These are phyloP conservation scores for Penicillium sp. DNA, from an alignment of 2,329 filamentous ascomycete species.

Conservation along the genomic window DNA sequence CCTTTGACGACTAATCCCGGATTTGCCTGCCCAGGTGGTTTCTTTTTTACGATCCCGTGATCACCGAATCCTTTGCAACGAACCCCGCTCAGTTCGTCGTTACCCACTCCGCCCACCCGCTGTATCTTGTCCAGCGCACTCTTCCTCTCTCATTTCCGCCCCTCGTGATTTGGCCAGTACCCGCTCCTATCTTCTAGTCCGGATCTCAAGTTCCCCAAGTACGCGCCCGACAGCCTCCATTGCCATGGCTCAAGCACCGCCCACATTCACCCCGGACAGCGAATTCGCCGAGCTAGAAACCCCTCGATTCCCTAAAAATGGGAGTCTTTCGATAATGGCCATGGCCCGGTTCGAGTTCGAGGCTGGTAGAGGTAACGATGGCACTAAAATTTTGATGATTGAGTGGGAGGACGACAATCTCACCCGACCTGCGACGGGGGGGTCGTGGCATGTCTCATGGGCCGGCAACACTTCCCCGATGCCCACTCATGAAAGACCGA, in stretches of 20 bases:
- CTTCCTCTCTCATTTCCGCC: background rate
- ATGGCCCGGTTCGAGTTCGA: slow-evolving; percentile 85
- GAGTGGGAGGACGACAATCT: slow-evolving; percentile 73
- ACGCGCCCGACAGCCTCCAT: background rate
- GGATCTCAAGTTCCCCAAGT: background rate
- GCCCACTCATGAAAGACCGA: no score
- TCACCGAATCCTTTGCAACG: background rate
- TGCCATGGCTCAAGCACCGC: background rate
- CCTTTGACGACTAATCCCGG: background rate
- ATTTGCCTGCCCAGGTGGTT: background rate
- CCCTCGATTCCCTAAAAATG: slow-evolving; percentile 23
- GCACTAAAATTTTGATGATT: slow-evolving; percentile 89
- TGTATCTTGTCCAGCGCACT: background rate
- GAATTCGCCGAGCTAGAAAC: slow-evolving; percentile 29
- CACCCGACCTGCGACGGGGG: slow-evolving; percentile 40
- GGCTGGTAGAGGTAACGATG: slow-evolving; percentile 70
- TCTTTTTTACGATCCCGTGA: background rate
- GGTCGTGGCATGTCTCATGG: slow-evolving; percentile 78
- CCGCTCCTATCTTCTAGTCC: background rate
- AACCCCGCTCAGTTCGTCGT: background rate
- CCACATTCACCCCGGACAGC: background rate
- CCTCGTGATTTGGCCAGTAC: background rate
- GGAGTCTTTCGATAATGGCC: slow-evolving; percentile 40
- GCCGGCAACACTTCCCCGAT: no score
- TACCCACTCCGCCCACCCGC: background rate